Base-by-base conservation (phyloP, 129 eudicot genomes). In the Flaveria robusta region DNA sequence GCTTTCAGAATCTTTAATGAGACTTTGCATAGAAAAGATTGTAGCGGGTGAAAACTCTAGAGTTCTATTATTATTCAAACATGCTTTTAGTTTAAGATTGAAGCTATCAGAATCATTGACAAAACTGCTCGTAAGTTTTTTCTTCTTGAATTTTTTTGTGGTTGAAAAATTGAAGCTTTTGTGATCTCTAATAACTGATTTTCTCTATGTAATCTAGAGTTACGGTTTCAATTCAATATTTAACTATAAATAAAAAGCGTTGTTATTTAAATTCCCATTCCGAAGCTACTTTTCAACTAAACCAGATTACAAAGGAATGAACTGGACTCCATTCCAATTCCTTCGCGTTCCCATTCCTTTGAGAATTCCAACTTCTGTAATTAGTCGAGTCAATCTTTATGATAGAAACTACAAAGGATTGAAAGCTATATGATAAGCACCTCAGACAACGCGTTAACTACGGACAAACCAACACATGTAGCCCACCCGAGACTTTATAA, bases 391-490 rank as follows among this genome's bases (percentile, higher is more conserved):
- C 26, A 20, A 20, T 37, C 5, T 23, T 47, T 73, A 20, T 16
- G 2, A 29, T 31, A 39, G 14, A 27, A 45, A 42, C 27, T 11
- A 69, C 31, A 62, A 62, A 56, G 59, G 27, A 10, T 69, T 24
- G 11, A 27, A 47, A 72, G 50, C 26, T 45, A 55, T 29, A 56
- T 71, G 8, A 68, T 49, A 71, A 41, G 52, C 52, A 95, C 99
- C 99, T 95, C 90, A 1, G 99, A 95, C 74, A 95, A 79, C 13
- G 99, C 99, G 64, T 91, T 95, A 22, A 95, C 99, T 72, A 95
- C 99, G 16, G 99, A 95, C 81, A 95, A 84, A 34, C 99, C 99
- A 3, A 95, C 99, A 63, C 99, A 83, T 95, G 99, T 70, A 95
- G 78, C 31, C 99, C 99, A 77, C 99, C 99, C 12, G 99, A 95